Base-by-base conservation (phyloP, 306 rosid species). In the Bauhinia variegata region DNA sequence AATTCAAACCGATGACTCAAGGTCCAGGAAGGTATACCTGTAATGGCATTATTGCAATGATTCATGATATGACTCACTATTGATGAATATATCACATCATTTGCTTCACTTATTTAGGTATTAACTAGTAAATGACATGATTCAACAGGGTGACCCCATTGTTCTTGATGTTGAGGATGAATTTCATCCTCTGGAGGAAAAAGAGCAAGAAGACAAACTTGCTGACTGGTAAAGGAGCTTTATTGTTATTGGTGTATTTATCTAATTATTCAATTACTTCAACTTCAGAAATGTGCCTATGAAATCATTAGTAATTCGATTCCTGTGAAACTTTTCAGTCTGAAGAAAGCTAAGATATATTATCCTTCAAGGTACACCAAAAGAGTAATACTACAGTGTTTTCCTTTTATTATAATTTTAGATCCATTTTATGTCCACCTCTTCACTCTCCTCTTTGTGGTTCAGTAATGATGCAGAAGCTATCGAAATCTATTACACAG, bases 401-500 rank as follows among this genome's bases (percentile, higher is more conserved):
- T 70, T 63, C 52, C 52, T 58, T 72, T 38, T 53, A 70, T 63
- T 51, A 37, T 57, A 60, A 38, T 64, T 23, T 36, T 62, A n/a
- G n/a, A n/a, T n/a, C n/a, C n/a, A n/a, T n/a, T n/a, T n/a, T n/a
- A 23, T 2, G n/a, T n/a, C n/a, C n/a, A n/a, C n/a, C n/a, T n/a
- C n/a, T n/a, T n/a, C n/a, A n/a, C n/a, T n/a, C n/a, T n/a, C 28
- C 28, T 23, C 2, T 23, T 23, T 23, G 28, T 77, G 84, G 60
- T 37, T 37, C 96, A 93, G 97, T 81, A 88, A 83, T 57, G 97
- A 93, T 81, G 96, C 96, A 36, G 81, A 93, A 77, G 80, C 87
- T 10, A 84, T 88, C 37, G 97, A 88, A 80, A 82, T 93, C 62
- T 83, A 87, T 74, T 90, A 56, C 71, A 54, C 56, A 4, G 97